These are phyloP conservation scores for Magnolia sinica DNA, from an alignment of 164 flowering plant genomes.

Conservation along the genomic window DNA sequence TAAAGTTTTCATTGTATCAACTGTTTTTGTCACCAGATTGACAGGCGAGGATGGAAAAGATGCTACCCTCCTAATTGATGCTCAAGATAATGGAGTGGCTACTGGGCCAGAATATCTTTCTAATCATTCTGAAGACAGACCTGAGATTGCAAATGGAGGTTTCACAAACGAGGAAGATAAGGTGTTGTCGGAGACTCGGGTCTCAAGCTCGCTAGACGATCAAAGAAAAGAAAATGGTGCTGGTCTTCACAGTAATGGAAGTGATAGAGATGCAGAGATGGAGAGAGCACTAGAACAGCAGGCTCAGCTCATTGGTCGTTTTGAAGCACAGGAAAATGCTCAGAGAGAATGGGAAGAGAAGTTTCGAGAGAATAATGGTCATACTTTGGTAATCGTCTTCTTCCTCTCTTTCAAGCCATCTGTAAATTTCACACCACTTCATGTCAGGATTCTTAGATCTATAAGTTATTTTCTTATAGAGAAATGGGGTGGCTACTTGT, in stretches of 20 bases:
- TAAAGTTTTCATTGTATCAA: background rate
- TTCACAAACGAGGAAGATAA: slow-evolving; percentile 19
- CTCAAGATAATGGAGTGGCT: slow-evolving; percentile 23
- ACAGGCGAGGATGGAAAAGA: slow-evolving; percentile 24
- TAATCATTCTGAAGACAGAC: slow-evolving; percentile 9
- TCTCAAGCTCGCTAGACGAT: slow-evolving; percentile 19
- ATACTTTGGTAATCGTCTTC: slow-evolving; percentile 45
- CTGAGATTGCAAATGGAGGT: slow-evolving; percentile 19
- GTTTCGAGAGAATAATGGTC: slow-evolving; percentile 52
- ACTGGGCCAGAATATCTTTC: slow-evolving; percentile 13
- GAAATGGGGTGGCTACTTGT: too few relatives aligned
- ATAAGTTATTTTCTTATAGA: too few relatives aligned
- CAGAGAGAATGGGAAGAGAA: slow-evolving; percentile 93
- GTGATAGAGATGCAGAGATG: slow-evolving; percentile 38
- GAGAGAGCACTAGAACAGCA: slow-evolving; percentile 61
- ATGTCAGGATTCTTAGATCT: background rate
- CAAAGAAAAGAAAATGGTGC: slow-evolving; percentile 14
- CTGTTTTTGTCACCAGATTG: slow-evolving; percentile 34
- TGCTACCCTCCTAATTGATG: slow-evolving; percentile 18
- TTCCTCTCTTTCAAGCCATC: background rate
- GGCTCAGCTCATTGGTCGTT: slow-evolving; percentile 57
- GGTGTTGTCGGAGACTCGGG: slow-evolving; percentile 4
- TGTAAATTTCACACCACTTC: background rate
- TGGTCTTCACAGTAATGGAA: slow-evolving; percentile 18
- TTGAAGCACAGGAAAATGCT: slow-evolving; percentile 81